A percentile compares a stretch with the other conserved stretches of the same genome.
Conservation (phyloP, 768 basidiomycete genomes). For the Boletus patriciae region DNA sequence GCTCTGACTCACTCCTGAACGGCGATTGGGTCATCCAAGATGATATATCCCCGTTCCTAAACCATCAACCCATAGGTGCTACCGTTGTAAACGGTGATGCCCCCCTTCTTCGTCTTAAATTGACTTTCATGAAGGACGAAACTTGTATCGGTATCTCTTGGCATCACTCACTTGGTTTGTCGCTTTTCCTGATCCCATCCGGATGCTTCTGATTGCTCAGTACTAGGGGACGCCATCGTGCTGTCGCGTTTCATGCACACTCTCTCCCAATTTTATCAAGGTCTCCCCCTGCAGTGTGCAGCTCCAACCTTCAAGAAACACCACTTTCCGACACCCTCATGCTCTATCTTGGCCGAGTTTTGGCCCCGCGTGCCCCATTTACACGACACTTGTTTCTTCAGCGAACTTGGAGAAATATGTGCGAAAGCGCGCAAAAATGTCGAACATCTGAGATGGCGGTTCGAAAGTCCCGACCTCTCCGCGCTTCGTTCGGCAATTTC, state of each 20-base stretch:
- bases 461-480: slow-evolving; percentile 9
- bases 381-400: slow-evolving; percentile 11
- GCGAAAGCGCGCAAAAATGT: slow-evolving; percentile 8
- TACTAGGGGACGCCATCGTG: slow-evolving; percentile 31
- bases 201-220: not conserved
- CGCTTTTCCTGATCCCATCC: not conserved
- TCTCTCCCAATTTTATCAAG: slow-evolving; percentile 33
- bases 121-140: slow-evolving; percentile 24
- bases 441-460: slow-evolving; percentile 18
- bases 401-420: slow-evolving; percentile 20
- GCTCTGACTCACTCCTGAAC: slow-evolving; percentile 11
- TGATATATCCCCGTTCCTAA: slow-evolving; percentile 21
- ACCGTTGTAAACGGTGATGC: slow-evolving; percentile 16
- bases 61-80: slow-evolving; percentile 12
- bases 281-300: slow-evolving; percentile 2
- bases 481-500: slow-evolving; percentile 17
- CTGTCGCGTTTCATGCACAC: slow-evolving; percentile 31
- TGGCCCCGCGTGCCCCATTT: slow-evolving; percentile 29
- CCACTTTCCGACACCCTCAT: slow-evolving; percentile 18
- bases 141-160: slow-evolving; percentile 35
- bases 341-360: slow-evolving; percentile 13
- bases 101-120: slow-evolving; percentile 29
- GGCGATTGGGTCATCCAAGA: slow-evolving; percentile 33
- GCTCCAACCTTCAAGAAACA: slow-evolving; percentile 29
- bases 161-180: slow-evolving; percentile 36